Percentiles rank a stretch among this genome's conserved stretches.
Evolutionary conservation across 179 eudicot species (phyloP).

Genomic region (Beta lomatogona): DNA sequence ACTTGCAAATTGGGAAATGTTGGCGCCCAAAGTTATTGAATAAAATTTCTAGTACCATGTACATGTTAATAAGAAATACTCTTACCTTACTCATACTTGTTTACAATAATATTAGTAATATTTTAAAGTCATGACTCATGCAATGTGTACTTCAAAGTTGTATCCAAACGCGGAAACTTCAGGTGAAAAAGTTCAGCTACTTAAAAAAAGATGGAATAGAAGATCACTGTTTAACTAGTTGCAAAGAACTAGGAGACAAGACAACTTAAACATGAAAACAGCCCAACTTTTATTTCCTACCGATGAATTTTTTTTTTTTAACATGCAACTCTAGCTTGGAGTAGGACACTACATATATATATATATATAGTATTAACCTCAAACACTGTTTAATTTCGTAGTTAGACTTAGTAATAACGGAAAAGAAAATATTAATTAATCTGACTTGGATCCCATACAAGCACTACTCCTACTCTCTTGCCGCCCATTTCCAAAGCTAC

Average conservation of each 20-base stretch:
- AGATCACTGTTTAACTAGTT: constrained; percentile 15
- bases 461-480: constrained; percentile 22
- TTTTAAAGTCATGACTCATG: neutral
- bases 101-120: neutral
- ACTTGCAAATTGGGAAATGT: constrained; percentile 5
- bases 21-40: constrained; percentile 21
- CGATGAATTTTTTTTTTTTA: neutral
- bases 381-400: neutral
- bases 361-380: constrained; percentile 4
- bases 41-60: neutral
- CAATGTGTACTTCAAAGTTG: constrained; percentile 12
- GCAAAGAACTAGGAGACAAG: constrained; percentile 9
- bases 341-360: neutral
- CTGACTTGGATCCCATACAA: constrained; percentile 37
- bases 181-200: constrained; percentile 12
- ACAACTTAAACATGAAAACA: constrained; percentile 17
- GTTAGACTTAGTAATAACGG: neutral
- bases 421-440: constrained; percentile 12
- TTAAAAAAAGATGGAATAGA: neutral
- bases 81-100: neutral
- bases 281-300: constrained; percentile 15
- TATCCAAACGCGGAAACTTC: constrained; percentile 17
- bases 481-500: constrained; percentile 22
- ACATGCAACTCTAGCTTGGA: neutral
- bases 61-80: neutral